Evolutionary conservation across 768 basidiomycete species (phyloP).

Genomic region (Hemileccinum rubropunctum): DNA sequence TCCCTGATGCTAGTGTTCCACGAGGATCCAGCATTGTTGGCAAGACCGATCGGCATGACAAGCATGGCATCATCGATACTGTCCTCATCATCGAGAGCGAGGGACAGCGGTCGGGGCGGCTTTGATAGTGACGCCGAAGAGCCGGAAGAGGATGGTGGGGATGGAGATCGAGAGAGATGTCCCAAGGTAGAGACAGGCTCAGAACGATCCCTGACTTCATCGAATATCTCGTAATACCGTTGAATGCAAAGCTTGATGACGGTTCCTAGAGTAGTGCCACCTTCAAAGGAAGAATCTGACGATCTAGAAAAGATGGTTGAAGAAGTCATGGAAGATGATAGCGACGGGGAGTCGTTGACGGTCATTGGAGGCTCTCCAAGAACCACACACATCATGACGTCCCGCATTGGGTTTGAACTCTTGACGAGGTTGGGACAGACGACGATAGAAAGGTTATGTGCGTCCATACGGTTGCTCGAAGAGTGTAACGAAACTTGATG

Average conservation of each 20-base stretch:
- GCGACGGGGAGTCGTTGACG: conserved; percentile 26
- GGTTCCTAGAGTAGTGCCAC: conserved; percentile 63
- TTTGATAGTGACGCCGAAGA: conserved; percentile 25
- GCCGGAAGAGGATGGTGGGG: conserved; percentile 22
- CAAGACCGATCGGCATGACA: conserved; percentile 66
- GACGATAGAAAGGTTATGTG: conserved; percentile 78
- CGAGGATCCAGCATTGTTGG: conserved; percentile 8
- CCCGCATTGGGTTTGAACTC: conserved; percentile 61
- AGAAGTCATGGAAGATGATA: conserved; percentile 13
- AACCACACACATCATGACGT: conserved; percentile 72
- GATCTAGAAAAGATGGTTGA: conserved; percentile 20
- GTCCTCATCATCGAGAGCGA: conserved; percentile 58
- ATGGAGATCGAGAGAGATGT: conserved; percentile 27
- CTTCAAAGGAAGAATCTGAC: conserved; percentile 36
- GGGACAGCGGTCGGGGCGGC: conserved; percentile 20
- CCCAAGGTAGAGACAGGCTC: conserved; percentile 47
- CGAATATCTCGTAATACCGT: conserved; percentile 83
- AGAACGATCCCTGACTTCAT: conserved; percentile 70
- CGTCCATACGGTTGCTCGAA: conserved; percentile 73
- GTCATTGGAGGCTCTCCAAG: conserved; percentile 43
- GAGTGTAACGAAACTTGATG: conserved; percentile 75
- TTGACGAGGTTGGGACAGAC: conserved; percentile 78
- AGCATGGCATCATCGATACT: conserved; percentile 75
- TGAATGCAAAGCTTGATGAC: conserved; percentile 77
- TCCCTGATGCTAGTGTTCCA: conserved; percentile 11